Conservation (phyloP, 306 rosid genomes). For the Cicer yamashitae region DNA sequence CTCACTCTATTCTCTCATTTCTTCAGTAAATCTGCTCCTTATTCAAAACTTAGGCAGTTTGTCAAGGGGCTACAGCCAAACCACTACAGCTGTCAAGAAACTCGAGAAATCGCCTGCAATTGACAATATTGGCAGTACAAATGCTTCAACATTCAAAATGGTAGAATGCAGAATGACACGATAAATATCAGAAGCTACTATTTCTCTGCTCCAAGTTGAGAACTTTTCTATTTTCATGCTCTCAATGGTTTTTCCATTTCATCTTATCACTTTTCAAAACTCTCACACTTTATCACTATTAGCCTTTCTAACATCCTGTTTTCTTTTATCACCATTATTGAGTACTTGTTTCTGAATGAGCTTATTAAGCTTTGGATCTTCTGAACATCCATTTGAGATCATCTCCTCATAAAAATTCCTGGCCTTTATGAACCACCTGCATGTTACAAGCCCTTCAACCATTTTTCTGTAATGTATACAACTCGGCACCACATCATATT, state of each 20-base stretch:
- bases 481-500: slow-evolving; percentile 56
- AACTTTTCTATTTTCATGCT: slow-evolving; percentile 37
- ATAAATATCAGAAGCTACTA: slow-evolving; percentile 12
- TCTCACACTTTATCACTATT: slow-evolving; percentile 37
- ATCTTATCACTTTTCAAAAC: slow-evolving; percentile 41
- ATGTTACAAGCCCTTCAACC: slow-evolving; percentile 71
- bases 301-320: slow-evolving; percentile 40
- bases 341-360: slow-evolving; percentile 60
- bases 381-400: slow-evolving; percentile 61
- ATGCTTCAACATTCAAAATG: slow-evolving; percentile 7
- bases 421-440: slow-evolving; percentile 67
- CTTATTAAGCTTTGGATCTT: slow-evolving; percentile 69
- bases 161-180: slow-evolving; percentile 29
- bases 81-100: slow-evolving; percentile 4
- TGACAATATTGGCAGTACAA: neutral
- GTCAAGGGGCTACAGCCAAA: slow-evolving; percentile 32
- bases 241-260: slow-evolving; percentile 41
- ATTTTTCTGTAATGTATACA: slow-evolving; percentile 61
- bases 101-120: slow-evolving; percentile 12
- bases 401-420: slow-evolving; percentile 68
- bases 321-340: slow-evolving; percentile 40
- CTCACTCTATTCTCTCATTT: slow-evolving; percentile 23
- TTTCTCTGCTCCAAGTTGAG: slow-evolving; percentile 24
- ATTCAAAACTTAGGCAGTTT: slow-evolving; percentile 34
- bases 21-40: slow-evolving; percentile 18